Evolutionary conservation across 176 grass and related monocot genomes (phyloP).

Genomic region (Calamus simplicifolius): DNA sequence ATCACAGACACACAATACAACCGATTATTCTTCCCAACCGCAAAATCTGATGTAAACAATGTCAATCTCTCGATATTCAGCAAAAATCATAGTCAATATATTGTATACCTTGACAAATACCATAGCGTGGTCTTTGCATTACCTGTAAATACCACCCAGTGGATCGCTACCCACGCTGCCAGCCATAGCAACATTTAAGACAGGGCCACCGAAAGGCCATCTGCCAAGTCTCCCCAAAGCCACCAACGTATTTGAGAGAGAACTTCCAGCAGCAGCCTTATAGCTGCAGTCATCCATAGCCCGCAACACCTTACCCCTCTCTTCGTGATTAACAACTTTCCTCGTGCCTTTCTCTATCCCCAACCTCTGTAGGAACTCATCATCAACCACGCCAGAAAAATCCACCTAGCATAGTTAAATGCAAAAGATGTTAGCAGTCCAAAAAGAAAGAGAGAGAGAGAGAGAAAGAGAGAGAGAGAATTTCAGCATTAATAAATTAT

Average conservation of each 20-base stretch:
- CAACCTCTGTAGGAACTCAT: conserved; percentile 60
- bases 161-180: conserved; percentile 83
- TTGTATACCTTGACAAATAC: background rate
- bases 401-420: conserved; percentile 50
- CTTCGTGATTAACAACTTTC: conserved; percentile 88
- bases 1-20: no score
- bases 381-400: conserved; percentile 84
- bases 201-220: conserved; percentile 28
- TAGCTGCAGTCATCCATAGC: conserved; percentile 97
- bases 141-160: conserved; percentile 88
- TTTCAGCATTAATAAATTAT: no score
- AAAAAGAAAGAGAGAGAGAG: no score
- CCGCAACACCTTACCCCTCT: conserved; percentile 61
- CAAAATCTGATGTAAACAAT: no score
- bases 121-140: background rate
- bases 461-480: no score
- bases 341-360: conserved; percentile 73
- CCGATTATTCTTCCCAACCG: no score
- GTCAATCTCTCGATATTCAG: no score
- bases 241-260: conserved; percentile 80
- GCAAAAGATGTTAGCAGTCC: no score
- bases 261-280: conserved; percentile 85
- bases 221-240: conserved; percentile 69
- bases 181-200: conserved; percentile 74
- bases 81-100: background rate